These are phyloP conservation scores for Didymella sp. DNA, from an alignment of 2,329 filamentous ascomycete genomes.

Conservation along the genomic window DNA sequence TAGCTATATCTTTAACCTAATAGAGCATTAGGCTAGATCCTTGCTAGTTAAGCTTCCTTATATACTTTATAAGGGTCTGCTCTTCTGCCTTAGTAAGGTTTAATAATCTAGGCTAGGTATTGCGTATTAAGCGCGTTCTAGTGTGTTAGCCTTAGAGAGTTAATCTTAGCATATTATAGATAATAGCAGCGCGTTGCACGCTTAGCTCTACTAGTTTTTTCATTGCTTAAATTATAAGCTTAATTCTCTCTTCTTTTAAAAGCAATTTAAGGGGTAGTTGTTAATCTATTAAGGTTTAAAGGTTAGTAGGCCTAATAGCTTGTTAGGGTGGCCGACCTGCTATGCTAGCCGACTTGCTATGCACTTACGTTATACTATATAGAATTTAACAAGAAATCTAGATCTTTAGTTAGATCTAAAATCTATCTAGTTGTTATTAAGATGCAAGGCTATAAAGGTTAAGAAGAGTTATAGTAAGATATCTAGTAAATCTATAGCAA, in stretches of 20 bases:
- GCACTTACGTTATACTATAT: too few relatives aligned
- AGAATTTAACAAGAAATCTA: too few relatives aligned
- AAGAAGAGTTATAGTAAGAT: too few relatives aligned
- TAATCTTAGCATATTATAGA: too few relatives aligned
- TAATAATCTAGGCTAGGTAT: not conserved
- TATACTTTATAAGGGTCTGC: not conserved
- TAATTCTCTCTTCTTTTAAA: not conserved
- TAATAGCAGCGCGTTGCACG: not conserved
- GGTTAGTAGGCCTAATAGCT: not conserved
- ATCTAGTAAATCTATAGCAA: too few relatives aligned
- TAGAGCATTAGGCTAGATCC: not conserved
- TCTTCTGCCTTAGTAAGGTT: not conserved
- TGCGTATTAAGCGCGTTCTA: not conserved
- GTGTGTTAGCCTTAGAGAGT: not conserved
- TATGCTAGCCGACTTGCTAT: too few relatives aligned
- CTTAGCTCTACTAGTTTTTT: not conserved
- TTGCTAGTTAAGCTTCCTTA: not conserved
- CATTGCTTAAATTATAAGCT: constrained; percentile 1
- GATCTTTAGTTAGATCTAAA: too few relatives aligned
- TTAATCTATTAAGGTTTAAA: not conserved
- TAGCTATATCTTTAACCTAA: not conserved
- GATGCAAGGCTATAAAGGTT: too few relatives aligned
- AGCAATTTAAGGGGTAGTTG: not conserved
- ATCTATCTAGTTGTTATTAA: too few relatives aligned
- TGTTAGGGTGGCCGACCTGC: not conserved